Conservation (phyloP, 495 filamentous ascomycete species). For the Thozetella sp. region DNA sequence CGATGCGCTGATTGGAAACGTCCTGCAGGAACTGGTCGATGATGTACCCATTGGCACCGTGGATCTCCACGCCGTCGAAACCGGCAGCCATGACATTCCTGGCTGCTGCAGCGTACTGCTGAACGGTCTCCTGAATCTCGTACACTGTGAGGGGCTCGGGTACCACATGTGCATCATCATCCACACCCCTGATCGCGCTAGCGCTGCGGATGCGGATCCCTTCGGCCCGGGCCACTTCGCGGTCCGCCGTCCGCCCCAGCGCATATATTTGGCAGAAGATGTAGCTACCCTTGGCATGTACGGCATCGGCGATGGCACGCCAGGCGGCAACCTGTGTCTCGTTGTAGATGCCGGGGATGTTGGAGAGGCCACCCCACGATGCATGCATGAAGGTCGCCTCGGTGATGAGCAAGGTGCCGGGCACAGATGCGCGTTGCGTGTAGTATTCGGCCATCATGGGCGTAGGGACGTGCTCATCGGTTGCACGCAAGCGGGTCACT, state of each 20-base stretch:
- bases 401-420: conserved; percentile 66
- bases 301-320: conserved; percentile 63
- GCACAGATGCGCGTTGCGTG: conserved; percentile 56
- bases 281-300: conserved; percentile 64
- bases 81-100: conserved; percentile 66
- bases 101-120: conserved; percentile 63
- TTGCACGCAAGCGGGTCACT: conserved; percentile 46
- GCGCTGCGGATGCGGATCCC: conserved; percentile 43
- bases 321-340: conserved; percentile 62
- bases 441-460: conserved; percentile 60
- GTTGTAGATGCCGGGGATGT: conserved; percentile 67
- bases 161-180: conserved; percentile 37
- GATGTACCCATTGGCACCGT: conserved; percentile 75
- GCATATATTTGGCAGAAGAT: conserved; percentile 73
- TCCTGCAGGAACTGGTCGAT: conserved; percentile 76
- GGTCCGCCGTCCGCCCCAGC: conserved; percentile 58
- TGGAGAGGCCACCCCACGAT: conserved; percentile 48
- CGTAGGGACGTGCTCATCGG: conserved; percentile 45
- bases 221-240: conserved; percentile 36
- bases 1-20: conserved; percentile 61
- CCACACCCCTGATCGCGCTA: conserved; percentile 47
- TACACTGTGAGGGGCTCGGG: conserved; percentile 49
- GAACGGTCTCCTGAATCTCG: conserved; percentile 60
- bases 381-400: conserved; percentile 68
- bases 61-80: conserved; percentile 79